Evolutionary conservation across 1,284 basidiomycete species (phyloP).

Genomic region (Cryptococcus sp.): DNA sequence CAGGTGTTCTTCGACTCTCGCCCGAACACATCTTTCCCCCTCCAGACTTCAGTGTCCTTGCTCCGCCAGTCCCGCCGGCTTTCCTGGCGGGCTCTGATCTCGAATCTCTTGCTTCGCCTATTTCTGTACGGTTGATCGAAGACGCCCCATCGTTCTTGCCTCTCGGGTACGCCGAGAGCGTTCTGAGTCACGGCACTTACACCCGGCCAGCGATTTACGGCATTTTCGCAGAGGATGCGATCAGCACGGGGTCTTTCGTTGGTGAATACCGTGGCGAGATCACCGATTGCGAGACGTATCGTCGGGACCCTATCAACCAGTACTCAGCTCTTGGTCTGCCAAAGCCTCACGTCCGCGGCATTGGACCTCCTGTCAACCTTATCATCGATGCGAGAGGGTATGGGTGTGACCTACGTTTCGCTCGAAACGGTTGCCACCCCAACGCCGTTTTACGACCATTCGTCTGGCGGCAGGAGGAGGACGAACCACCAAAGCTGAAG

Average conservation of each 20-base stretch:
- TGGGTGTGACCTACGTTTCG: slow-evolving; percentile 75
- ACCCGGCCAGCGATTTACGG: slow-evolving; percentile 48
- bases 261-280: slow-evolving; percentile 52
- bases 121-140: slow-evolving; percentile 34
- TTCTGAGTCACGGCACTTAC: slow-evolving; percentile 36
- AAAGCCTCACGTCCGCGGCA: slow-evolving; percentile 72
- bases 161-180: slow-evolving; percentile 37
- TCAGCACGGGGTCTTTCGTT: slow-evolving; percentile 38
- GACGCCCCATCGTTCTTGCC: slow-evolving; percentile 44
- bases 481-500: slow-evolving; percentile 57
- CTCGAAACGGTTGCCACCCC: slow-evolving; percentile 81
- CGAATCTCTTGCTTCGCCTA: slow-evolving; percentile 25
- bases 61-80: slow-evolving; percentile 50
- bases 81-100: slow-evolving; percentile 39
- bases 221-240: slow-evolving; percentile 40
- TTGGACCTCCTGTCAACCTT: slow-evolving; percentile 77
- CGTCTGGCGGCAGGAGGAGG: slow-evolving; percentile 51
- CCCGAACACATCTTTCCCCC: slow-evolving; percentile 36
- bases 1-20: slow-evolving; percentile 38
- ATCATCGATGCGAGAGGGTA: slow-evolving; percentile 79
- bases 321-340: slow-evolving; percentile 58
- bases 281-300: slow-evolving; percentile 43
- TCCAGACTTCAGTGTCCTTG: slow-evolving; percentile 56
- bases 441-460: slow-evolving; percentile 84
- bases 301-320: slow-evolving; percentile 59